Evolutionary conservation across 2,329 filamentous ascomycete genomes (phyloP), one percentile per base, ranked within the genome.

Genomic region (Apiospora sp.): DNA sequence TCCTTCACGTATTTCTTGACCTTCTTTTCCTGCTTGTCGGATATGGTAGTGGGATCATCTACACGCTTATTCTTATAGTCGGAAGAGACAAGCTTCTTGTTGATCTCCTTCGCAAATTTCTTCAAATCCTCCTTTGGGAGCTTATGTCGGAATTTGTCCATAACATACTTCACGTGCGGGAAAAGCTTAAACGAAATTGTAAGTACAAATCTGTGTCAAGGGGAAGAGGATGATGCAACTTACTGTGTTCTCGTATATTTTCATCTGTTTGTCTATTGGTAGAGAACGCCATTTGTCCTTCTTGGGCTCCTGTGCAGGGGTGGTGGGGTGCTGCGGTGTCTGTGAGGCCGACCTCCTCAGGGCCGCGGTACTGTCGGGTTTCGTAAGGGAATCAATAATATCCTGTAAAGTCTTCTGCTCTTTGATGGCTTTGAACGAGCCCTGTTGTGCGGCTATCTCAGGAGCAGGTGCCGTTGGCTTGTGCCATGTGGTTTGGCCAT

Each of bases 31-130:
- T 96, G 93, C 80, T 94, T 95, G 48, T 93, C 89, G 41, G 88
- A 89, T 75, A 98, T 92, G 68, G 80, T 80, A 16, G 90, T 94
- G 0, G 95, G 96, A 78, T 98, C 92, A 67, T 90, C 88, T 13
- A 98, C 95, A n/a, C 94, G 92, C 68, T 91, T 90, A 79, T 96
- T 93, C 81, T 97, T 97, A 84, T 94, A 98, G 81, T 98, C 96
- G 0, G 94, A 96, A 24, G 93, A 90, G 27, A 98, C 95, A 19
- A 98, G 89, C 82, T 96, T 97, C 83, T 98, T 98, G 72, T 91
- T 91, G 67, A 96, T 89, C 81, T 92, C 88, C 77, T 91, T 90
- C 71, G 87, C 87, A 68, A 91, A 87, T 72, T 87, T 87, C 79
- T 92, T 92, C 3, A 92, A 81, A 69, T 92, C 89, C 8, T 98